Evolutionary conservation across 176 grass and related monocot species (phyloP), one percentile per base, ranked within the genome.

Genomic region (Oryza rufipogon): DNA sequence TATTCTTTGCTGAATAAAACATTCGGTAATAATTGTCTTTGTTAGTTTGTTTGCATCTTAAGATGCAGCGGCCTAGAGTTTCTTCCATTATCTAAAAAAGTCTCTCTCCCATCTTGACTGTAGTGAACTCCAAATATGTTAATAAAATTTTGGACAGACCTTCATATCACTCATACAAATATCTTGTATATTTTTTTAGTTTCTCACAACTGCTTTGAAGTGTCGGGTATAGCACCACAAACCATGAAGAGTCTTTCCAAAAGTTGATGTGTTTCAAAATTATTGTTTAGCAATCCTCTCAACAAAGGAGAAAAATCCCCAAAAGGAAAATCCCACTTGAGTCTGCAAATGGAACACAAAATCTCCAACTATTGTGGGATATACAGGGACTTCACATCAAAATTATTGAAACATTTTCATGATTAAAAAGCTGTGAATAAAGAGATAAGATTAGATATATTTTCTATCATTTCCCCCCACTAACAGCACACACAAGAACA

Each of bases 391-490:
- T 33, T 79, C 63, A 79, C 25, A 46, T 1, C 23, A 66, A 48
- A 48, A 67, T 75, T 33, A 79, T 67, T 67, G 25, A n/a, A 9
- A 12, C 3, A n/a, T 46, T n/a, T 79, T 67, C 67, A 46, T 45
- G 23, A 79, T 48, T 19, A 79, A 79, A 66, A 79, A 11, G 14
- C 44, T 49, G 42, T 23, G 47, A 38, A 19, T 60, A 20, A 60
- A 67, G 42, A 68, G 42, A 68, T 48, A 80, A n/a, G 42, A 48
- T 80, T 67, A 25, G 4, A 20, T 38, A 38, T 38, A 38, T 68
- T 68, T 80, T 80, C 42, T 68, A 67, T 34, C 11, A 51, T 80
- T 68, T 68, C 64, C 44, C 41, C 4, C 7, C 9, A 22, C 78
- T 68, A 36, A 80, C 17, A 51, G 15, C 6, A 80, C 6, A 80